Evolutionary conservation across 495 filamentous ascomycete genomes (phyloP).

Genomic region (Lasiosphaeris hirsuta): DNA sequence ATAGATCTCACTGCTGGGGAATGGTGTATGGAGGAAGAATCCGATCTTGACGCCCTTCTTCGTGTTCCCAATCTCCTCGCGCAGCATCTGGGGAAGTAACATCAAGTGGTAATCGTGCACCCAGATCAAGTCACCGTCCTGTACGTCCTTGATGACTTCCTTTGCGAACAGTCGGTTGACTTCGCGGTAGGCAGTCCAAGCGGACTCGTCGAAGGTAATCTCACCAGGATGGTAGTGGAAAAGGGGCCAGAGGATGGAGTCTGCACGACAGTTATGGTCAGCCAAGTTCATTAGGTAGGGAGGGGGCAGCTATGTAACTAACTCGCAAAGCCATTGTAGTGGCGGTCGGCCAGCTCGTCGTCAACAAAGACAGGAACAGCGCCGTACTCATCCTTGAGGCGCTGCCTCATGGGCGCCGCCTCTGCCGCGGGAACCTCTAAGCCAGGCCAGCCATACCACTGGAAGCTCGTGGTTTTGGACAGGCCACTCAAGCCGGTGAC

Average conservation of each 20-base stretch:
- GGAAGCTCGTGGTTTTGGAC: constrained; percentile 86
- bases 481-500: constrained; percentile 88
- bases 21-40: constrained; percentile 93
- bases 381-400: constrained; percentile 67
- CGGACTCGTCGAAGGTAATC: constrained; percentile 81
- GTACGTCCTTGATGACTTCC: constrained; percentile 64
- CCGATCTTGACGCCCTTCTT: constrained; percentile 85
- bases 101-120: constrained; percentile 97
- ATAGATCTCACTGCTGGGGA: constrained; percentile 90
- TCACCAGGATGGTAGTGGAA: constrained; percentile 96
- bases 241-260: constrained; percentile 92
- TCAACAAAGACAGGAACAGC: constrained; percentile 76
- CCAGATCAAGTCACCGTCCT: constrained; percentile 84
- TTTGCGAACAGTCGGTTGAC: constrained; percentile 87
- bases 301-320: constrained; percentile 27
- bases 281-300: not conserved
- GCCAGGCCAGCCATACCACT: constrained; percentile 98
- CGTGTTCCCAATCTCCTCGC: constrained; percentile 63
- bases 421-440: constrained; percentile 77
- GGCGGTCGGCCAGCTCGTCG: constrained; percentile 72
- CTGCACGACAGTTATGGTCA: constrained; percentile 40
- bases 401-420: constrained; percentile 59
- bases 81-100: constrained; percentile 81
- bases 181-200: constrained; percentile 82
- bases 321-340: constrained; percentile 90